Conservation (phyloP, 768 basidiomycete species). For the Naematelia aurantialba region DNA sequence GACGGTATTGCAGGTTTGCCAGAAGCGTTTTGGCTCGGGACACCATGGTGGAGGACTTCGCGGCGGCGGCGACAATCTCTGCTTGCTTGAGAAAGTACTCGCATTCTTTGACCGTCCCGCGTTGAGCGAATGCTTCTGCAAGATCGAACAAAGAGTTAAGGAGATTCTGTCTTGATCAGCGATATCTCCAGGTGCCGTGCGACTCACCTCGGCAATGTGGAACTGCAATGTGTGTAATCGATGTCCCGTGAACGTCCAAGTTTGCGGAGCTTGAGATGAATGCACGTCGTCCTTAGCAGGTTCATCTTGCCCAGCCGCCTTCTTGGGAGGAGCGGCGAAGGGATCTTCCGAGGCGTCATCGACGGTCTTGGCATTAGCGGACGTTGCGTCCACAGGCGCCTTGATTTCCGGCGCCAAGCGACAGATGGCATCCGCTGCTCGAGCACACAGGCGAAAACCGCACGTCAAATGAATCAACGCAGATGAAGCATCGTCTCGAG, state of each 20-base stretch:
- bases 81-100: slow-evolving; percentile 80
- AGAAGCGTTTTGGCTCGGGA: slow-evolving; percentile 65
- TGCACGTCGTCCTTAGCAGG: slow-evolving; percentile 25
- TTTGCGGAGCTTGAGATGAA: slow-evolving; percentile 25
- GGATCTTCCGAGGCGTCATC: slow-evolving; percentile 54
- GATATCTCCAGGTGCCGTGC: not conserved
- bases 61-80: slow-evolving; percentile 63
- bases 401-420: slow-evolving; percentile 53
- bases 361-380: not conserved
- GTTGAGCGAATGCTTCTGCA: slow-evolving; percentile 61
- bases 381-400: not conserved
- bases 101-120: slow-evolving; percentile 80
- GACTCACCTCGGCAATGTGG: slow-evolving; percentile 61
- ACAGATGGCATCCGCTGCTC: slow-evolving; percentile 65
- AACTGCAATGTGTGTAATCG: slow-evolving; percentile 64
- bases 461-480: slow-evolving; percentile 63
- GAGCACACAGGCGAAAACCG: slow-evolving; percentile 73
- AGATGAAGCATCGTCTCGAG: slow-evolving; percentile 62
- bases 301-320: slow-evolving; percentile 39
- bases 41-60: slow-evolving; percentile 64
- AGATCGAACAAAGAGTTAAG: slow-evolving; percentile 65
- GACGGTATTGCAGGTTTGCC: slow-evolving; percentile 67
- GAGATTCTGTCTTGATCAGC: slow-evolving; percentile 53
- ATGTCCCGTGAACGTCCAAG: slow-evolving; percentile 46
- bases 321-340: slow-evolving; percentile 48